phyloP scores from a whole-genome alignment of 1,139 yeast genomes.

The Zygoascus hellenicus region DNA sequence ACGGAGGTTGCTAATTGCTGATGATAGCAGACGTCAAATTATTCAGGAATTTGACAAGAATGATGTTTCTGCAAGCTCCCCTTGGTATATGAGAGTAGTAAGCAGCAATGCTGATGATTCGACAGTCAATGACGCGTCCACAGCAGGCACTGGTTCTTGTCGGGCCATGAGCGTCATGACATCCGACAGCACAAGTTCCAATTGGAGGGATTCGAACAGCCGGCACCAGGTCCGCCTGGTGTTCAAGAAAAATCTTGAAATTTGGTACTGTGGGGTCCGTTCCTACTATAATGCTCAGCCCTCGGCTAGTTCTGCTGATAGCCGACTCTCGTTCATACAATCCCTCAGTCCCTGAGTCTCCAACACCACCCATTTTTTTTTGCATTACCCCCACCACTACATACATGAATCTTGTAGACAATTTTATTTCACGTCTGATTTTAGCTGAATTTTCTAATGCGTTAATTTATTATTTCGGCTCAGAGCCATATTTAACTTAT shows the following conservation, averaged over 20 bases:
- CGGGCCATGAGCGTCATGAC: not conserved
- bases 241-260: slow-evolving; percentile 9
- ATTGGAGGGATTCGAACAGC: not conserved
- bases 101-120: slow-evolving; percentile 6
- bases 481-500: too few species aligned
- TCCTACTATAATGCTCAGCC: slow-evolving; percentile 8
- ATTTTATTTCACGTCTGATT: too few species aligned
- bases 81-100: slow-evolving; percentile 12
- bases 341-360: not conserved
- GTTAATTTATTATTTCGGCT: too few species aligned
- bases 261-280: slow-evolving; percentile 14
- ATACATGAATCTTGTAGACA: too few species aligned
- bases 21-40: slow-evolving; percentile 20
- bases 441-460: too few species aligned
- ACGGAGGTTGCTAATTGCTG: slow-evolving; percentile 20
- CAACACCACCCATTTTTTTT: too few species aligned
- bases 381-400: too few species aligned
- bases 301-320: not conserved
- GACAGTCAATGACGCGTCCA: not conserved
- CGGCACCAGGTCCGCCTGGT: slow-evolving; percentile 8
- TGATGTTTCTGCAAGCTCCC: slow-evolving; percentile 16
- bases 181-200: not conserved
- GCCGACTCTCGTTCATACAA: not conserved
- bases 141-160: not conserved
- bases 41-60: slow-evolving; percentile 16